Conservation (phyloP, 139 green algal species). For the Micractinium sp. region DNA sequence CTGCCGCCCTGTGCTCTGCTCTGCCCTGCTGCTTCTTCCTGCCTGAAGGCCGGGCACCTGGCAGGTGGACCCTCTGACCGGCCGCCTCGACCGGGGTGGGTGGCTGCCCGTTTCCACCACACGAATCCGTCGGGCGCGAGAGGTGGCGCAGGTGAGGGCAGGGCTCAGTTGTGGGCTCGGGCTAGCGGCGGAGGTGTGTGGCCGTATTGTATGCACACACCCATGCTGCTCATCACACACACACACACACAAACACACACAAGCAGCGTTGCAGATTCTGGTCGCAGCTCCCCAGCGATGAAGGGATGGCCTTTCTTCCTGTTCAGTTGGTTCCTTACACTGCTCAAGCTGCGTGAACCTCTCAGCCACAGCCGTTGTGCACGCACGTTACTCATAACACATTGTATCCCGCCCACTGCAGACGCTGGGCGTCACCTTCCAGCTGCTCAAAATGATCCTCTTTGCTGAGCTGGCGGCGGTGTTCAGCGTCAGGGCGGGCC, state of each 20-base stretch:
- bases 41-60: slow-evolving; percentile 13
- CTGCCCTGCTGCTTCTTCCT: background rate
- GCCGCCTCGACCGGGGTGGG: background rate
- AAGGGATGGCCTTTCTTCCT: too few relatives aligned
- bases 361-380: too few relatives aligned
- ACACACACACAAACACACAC: too few relatives aligned
- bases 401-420: background rate
- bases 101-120: background rate
- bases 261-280: too few relatives aligned
- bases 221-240: too few relatives aligned
- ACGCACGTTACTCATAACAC: too few relatives aligned
- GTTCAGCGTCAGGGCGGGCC: background rate
- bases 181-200: too few relatives aligned
- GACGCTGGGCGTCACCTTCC: slow-evolving; percentile 17
- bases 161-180: too few relatives aligned
- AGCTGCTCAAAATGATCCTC: slow-evolving; percentile 23
- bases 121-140: background rate
- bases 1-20: background rate
- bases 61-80: background rate
- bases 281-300: too few relatives aligned
- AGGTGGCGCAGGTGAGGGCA: background rate
- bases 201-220: too few relatives aligned
- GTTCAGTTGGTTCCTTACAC: too few relatives aligned
- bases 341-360: too few relatives aligned
- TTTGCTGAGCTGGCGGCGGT: slow-evolving; percentile 23